Evolutionary conservation across 2,329 filamentous ascomycete species (phyloP).

Genomic region (Paraphoma sp.): DNA sequence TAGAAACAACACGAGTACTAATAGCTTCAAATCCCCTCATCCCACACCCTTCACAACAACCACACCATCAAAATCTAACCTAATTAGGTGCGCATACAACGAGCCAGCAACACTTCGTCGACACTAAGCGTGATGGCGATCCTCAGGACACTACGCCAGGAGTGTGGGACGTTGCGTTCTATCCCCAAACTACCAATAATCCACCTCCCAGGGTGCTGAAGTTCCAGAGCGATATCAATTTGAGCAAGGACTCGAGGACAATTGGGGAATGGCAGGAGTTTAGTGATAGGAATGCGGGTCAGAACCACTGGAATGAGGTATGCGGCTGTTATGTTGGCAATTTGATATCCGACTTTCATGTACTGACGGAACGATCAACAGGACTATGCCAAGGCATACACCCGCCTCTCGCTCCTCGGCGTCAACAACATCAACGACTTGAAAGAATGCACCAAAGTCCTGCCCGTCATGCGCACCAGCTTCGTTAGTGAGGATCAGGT

Average conservation of each 20-base stretch:
- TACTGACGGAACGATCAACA: no score
- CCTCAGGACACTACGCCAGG: constrained; percentile 47
- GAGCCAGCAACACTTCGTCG: constrained; percentile 46
- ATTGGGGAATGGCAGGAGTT: constrained; percentile 42
- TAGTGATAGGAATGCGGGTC: constrained; percentile 25
- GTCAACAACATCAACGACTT: constrained; percentile 64
- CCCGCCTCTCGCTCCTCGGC: constrained; percentile 62
- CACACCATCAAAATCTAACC: no score
- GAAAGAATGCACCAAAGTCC: constrained; percentile 62
- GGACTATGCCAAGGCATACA: constrained; percentile 62
- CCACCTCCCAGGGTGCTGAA: constrained; percentile 43
- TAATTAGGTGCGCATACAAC: constrained; percentile 46
- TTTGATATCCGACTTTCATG: no score
- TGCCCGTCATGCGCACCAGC: constrained; percentile 43
- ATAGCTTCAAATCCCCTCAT: no score
- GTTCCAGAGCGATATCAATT: constrained; percentile 44
- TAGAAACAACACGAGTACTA: no score
- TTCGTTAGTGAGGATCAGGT: constrained; percentile 38
- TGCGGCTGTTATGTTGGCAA: no score
- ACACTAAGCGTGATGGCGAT: constrained; percentile 38
- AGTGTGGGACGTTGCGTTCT: constrained; percentile 48
- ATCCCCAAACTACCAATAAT: constrained; percentile 39
- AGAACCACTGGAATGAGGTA: constrained; percentile 45
- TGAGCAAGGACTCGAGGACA: constrained; percentile 44
- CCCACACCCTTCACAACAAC: no score